Evolutionary conservation across 805 yeast genomes (phyloP).

Genomic region (Schizosaccharomyces japonicus): DNA sequence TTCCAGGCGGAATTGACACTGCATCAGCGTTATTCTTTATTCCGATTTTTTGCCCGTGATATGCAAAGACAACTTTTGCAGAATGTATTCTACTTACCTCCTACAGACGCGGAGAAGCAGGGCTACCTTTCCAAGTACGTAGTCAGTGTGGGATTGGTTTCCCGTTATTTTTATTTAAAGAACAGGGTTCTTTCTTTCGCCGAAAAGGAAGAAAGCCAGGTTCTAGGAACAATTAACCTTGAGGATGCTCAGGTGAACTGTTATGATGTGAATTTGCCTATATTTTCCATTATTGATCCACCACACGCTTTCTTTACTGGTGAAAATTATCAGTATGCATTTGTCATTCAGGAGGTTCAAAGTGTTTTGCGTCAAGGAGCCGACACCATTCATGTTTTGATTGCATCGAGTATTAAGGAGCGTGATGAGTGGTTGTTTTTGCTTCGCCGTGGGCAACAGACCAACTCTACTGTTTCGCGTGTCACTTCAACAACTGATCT

Average conservation of each 20-base stretch:
- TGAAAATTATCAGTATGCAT: slow-evolving; percentile 1
- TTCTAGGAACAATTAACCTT: neutral
- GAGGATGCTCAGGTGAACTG: neutral
- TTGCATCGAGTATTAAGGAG: neutral
- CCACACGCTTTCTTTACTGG: neutral
- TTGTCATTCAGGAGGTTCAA: slow-evolving; percentile 1
- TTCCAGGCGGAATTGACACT: neutral
- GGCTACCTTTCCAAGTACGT: neutral
- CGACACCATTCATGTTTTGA: neutral
- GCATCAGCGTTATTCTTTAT: neutral
- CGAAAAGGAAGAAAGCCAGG: neutral
- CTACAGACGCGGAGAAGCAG: neutral
- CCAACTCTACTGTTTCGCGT: too few species aligned
- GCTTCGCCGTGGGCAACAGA: too few species aligned
- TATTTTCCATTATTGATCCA: neutral
- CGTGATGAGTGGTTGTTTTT: neutral
- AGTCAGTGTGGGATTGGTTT: neutral
- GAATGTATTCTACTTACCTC: slow-evolving; percentile 1
- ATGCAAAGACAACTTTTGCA: neutral
- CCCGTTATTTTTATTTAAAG: slow-evolving; percentile 1
- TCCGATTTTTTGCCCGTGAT: neutral
- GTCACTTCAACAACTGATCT: too few species aligned
- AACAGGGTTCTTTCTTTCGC: neutral
- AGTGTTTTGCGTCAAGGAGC: neutral
- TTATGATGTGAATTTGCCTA: neutral